These are phyloP conservation scores for Haematococcus lacustris DNA, from an alignment of 139 green algal genomes.

Conservation along the genomic window DNA sequence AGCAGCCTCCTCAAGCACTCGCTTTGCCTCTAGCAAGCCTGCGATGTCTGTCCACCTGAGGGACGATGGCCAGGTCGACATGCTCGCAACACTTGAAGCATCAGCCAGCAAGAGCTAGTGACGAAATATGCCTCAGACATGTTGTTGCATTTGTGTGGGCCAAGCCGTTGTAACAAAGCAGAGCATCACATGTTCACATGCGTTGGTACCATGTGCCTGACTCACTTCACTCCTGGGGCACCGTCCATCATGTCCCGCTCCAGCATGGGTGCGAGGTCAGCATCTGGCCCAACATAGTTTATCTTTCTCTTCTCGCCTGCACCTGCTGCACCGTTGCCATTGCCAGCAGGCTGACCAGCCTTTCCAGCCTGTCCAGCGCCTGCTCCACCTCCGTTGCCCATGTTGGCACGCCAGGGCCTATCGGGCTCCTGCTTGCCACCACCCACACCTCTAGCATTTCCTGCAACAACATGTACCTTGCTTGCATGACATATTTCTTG, in stretches of 20 bases:
- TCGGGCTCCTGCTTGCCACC: background rate
- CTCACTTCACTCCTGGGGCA: conserved; percentile 52
- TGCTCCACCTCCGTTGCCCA: background rate
- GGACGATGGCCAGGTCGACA: background rate
- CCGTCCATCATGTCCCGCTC: conserved; percentile 74
- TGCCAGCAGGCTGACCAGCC: background rate
- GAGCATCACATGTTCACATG: background rate
- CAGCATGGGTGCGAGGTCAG: conserved; percentile 65
- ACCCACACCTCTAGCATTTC: background rate
- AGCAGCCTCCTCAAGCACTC: conserved; percentile 84
- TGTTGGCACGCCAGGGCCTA: conserved; percentile 5
- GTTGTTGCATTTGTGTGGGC: no score
- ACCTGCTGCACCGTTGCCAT: conserved; percentile 14
- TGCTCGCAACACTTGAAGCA: background rate
- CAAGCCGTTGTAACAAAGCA: background rate
- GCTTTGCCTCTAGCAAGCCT: conserved; percentile 73
- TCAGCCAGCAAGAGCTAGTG: no score
- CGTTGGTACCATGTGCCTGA: background rate
- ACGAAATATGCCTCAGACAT: background rate
- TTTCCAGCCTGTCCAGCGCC: conserved; percentile 15
- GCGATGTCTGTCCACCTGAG: conserved; percentile 53
- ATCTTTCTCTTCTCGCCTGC: conserved; percentile 10
- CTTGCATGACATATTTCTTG: background rate
- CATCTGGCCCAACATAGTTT: conserved; percentile 62
- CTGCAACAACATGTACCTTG: background rate